Evolutionary conservation across 2,329 filamentous ascomycete genomes (phyloP).

Genomic region (Cucurbitaria berberidis): DNA sequence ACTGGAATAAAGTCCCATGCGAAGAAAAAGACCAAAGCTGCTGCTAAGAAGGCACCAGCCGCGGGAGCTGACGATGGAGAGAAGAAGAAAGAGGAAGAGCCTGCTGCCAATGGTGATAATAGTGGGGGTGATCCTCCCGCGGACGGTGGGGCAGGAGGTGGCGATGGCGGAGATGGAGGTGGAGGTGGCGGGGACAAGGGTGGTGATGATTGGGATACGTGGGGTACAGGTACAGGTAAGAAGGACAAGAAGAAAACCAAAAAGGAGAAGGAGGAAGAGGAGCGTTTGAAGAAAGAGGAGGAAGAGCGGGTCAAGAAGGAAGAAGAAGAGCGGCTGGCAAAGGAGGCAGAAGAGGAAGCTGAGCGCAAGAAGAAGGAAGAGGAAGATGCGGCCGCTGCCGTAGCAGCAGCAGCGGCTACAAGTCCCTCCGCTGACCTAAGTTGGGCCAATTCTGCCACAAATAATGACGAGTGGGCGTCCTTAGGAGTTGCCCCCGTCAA

Average conservation of each 20-base stretch:
- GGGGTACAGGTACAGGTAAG: slow-evolving; percentile 34
- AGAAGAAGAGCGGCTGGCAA: slow-evolving; percentile 47
- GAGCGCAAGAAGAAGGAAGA: slow-evolving; percentile 46
- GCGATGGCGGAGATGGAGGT: slow-evolving; percentile 44
- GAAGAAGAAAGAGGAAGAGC: slow-evolving; percentile 54
- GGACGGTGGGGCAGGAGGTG: slow-evolving; percentile 45
- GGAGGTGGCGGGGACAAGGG: slow-evolving; percentile 42
- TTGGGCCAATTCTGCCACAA: slow-evolving; percentile 37
- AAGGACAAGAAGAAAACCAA: slow-evolving; percentile 52
- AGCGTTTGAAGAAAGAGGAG: slow-evolving; percentile 45
- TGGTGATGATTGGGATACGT: slow-evolving; percentile 39
- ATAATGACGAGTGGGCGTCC: slow-evolving; percentile 39
- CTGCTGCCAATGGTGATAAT: slow-evolving; percentile 37
- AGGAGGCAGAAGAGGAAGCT: slow-evolving; percentile 49
- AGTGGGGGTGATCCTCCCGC: slow-evolving; percentile 45
- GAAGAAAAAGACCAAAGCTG: slow-evolving; percentile 60
- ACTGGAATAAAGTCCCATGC: slow-evolving; percentile 59
- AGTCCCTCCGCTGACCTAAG: slow-evolving; percentile 32
- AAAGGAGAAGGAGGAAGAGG: slow-evolving; percentile 45
- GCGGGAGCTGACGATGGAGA: slow-evolving; percentile 53
- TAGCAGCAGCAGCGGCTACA: slow-evolving; percentile 35
- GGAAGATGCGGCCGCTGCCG: slow-evolving; percentile 43
- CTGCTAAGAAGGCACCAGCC: slow-evolving; percentile 35
- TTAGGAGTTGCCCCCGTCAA: slow-evolving; percentile 33
- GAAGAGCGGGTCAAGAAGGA: slow-evolving; percentile 48